Evolutionary conservation across 2,329 filamentous ascomycete genomes (phyloP).

Genomic region (Alternaria tenuissima): DNA sequence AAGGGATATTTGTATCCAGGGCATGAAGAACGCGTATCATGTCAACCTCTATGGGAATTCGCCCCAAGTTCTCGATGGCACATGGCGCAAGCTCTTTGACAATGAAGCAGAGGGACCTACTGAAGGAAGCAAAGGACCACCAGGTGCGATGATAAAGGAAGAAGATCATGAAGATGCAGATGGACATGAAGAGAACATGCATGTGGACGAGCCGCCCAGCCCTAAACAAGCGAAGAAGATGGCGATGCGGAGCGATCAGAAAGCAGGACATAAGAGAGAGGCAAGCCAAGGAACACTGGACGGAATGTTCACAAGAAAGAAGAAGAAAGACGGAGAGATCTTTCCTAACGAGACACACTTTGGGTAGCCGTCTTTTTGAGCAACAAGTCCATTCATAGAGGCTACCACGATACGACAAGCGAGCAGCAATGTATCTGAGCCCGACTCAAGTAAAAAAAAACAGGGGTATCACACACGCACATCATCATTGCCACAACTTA

Average conservation of each 20-base stretch:
- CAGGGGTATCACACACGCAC: constrained; percentile 14
- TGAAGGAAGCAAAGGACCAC: constrained; percentile 50
- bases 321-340: constrained; percentile 34
- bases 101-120: constrained; percentile 58
- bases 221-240: constrained; percentile 27
- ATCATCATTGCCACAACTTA: constrained; percentile 49
- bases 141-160: constrained; percentile 49
- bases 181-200: constrained; percentile 22
- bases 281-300: constrained; percentile 59
- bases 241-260: constrained; percentile 67
- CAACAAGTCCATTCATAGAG: background rate
- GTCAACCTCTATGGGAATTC: constrained; percentile 72
- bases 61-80: constrained; percentile 68
- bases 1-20: constrained; percentile 68
- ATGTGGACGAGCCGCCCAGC: constrained; percentile 12
- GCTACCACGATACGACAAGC: background rate
- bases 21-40: constrained; percentile 75
- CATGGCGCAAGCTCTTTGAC: constrained; percentile 60
- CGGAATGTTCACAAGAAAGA: constrained; percentile 42
- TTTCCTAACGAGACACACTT: constrained; percentile 26
- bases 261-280: constrained; percentile 67
- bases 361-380: constrained; percentile 4
- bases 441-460: background rate
- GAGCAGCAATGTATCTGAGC: background rate
- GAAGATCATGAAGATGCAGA: constrained; percentile 26